Percentiles rank a stretch among this genome's conserved stretches.
These are phyloP conservation scores for Bryoglossum gracile DNA, from an alignment of 495 filamentous ascomycete species.

Conservation along the genomic window DNA sequence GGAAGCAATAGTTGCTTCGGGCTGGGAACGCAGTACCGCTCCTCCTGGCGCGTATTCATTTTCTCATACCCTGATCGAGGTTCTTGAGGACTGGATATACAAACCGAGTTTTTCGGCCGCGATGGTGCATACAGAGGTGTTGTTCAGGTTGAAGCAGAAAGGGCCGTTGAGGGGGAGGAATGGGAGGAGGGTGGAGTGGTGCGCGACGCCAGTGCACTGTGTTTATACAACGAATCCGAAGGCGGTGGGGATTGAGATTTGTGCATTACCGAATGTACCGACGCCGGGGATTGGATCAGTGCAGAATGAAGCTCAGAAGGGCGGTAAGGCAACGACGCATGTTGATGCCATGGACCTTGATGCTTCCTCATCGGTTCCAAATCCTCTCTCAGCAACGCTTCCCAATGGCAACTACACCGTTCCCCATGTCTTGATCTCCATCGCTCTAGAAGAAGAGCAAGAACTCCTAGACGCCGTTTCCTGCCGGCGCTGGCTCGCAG, in stretches of 20 bases:
- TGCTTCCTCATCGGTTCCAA: neutral
- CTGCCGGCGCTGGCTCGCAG: neutral
- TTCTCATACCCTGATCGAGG: constrained; percentile 43
- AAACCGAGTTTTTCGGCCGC: constrained; percentile 39
- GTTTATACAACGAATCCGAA: constrained; percentile 47
- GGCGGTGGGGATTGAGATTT: constrained; percentile 13
- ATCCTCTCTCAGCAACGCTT: neutral
- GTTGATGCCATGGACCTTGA: neutral
- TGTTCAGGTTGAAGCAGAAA: constrained; percentile 45
- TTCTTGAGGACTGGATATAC: constrained; percentile 41
- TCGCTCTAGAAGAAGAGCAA: neutral
- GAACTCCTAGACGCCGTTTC: neutral
- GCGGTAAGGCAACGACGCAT: too few relatives aligned
- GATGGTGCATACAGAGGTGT: constrained; percentile 45
- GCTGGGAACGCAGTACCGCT: constrained; percentile 45
- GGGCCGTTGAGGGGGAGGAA: constrained; percentile 38
- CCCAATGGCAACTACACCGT: neutral
- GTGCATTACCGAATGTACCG: neutral
- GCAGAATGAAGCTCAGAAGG: too few relatives aligned
- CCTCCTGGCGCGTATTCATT: constrained; percentile 46
- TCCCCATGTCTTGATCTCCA: neutral
- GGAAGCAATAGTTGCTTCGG: constrained; percentile 46
- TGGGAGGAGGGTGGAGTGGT: constrained; percentile 41
- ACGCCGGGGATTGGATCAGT: neutral
- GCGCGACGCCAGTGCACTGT: constrained; percentile 44